Percentiles rank a stretch among this genome's conserved stretches.
phyloP scores from a whole-genome alignment of 129 eudicot genomes.

The Artemisia tridentata region DNA sequence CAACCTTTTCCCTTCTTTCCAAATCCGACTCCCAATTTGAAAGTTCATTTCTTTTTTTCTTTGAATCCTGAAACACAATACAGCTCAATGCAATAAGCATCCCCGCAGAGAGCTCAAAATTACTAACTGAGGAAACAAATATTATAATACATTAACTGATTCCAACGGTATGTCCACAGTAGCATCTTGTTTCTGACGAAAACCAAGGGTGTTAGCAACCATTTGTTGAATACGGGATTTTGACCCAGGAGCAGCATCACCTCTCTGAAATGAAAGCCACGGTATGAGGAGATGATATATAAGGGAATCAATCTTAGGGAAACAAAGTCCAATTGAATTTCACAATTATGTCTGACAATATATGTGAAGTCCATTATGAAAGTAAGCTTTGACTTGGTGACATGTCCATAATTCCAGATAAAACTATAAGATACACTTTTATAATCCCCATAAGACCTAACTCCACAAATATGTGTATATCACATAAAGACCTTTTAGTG shows the following conservation, averaged over 20 bases:
- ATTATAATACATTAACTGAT: conserved; percentile 59
- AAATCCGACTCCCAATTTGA: conserved; percentile 84
- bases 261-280: conserved; percentile 55
- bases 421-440: too few species aligned
- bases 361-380: neutral
- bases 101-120: conserved; percentile 13
- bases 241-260: conserved; percentile 59
- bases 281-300: neutral
- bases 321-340: neutral
- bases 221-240: conserved; percentile 78
- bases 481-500: too few species aligned
- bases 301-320: too few species aligned
- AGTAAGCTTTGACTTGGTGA: too few species aligned
- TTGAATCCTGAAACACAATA: conserved; percentile 54
- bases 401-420: too few species aligned
- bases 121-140: conserved; percentile 6
- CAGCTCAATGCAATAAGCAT: conserved; percentile 14
- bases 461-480: too few species aligned
- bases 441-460: too few species aligned
- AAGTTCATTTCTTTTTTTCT: conserved; percentile 70
- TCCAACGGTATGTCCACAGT: conserved; percentile 89
- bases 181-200: conserved; percentile 95
- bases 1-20: conserved; percentile 83
- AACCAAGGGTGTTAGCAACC: conserved; percentile 70
- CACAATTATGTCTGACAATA: neutral